Base-by-base conservation (phyloP, 768 basidiomycete genomes). In the Nidularia pulvinata region DNA sequence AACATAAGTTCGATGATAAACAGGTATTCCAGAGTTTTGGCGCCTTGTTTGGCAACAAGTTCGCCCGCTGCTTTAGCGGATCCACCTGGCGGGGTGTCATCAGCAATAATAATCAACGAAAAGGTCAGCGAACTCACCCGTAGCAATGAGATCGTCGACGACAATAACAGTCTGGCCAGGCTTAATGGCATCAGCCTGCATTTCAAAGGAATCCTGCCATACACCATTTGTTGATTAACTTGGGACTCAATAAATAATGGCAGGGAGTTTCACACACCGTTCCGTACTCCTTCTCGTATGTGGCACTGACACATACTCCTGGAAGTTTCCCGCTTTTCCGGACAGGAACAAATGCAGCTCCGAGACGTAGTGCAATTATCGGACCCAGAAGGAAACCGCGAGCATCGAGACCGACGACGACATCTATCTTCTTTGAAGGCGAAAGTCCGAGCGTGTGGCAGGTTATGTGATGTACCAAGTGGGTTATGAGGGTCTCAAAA, bases 301-400 rank as follows among this genome's bases (percentile, higher is more conserved):
- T 79, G 2, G 84, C 88, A 33, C 78, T 76, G 46, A 86, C 79
- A 66, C 88, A 90, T 60, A 84, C 64, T 46, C 97, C 97, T 5
- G 97, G 97, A n/a, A 99, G 79, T 69, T 98, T 99, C 4, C 95
- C 95, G 56, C 76, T 75, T 74, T 99, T 99, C 55, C 97, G 81
- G 34, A 98, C 95, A 2, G 97, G 95, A 3, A 97, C 94, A 60
- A 99, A 99, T 9, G 93, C 92, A 1, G 95, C 95, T 30, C 93
- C 92, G 30, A 99, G 75, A 54, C 96, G 79, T 63, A 93, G 72
- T 4, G 97, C 97, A 61, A 99, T 83, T 59, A 94, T 82, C 1
- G 97, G 97, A 1, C 95, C 97, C 7, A 99, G 71, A 49, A 99
- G 81, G 77, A 99, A 99, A 11, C 97, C 97, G 52, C 97, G 81